A percentile compares a stretch with the other conserved stretches of the same genome.
Evolutionary conservation across 805 yeast species (phyloP).

Genomic region (Teunomyces gatunensis): DNA sequence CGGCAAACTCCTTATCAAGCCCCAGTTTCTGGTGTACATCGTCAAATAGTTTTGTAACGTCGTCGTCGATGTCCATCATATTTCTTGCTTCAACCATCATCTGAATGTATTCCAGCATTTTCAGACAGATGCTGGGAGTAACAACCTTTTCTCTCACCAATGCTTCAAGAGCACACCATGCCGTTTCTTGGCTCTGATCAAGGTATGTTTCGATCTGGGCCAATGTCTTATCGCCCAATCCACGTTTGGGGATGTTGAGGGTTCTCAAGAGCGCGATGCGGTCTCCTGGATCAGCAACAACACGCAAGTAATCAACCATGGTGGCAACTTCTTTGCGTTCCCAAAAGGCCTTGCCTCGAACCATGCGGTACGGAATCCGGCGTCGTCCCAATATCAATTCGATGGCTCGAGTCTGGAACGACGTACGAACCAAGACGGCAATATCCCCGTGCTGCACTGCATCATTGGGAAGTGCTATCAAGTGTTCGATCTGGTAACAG

Average conservation of each 20-base stretch:
- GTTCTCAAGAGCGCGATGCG: conserved; percentile 57
- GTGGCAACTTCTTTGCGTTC: conserved; percentile 65
- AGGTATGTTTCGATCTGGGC: conserved; percentile 20
- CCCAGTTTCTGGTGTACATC: conserved; percentile 27
- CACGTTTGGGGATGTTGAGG: conserved; percentile 59
- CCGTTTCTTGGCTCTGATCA: background rate
- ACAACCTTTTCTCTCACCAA: background rate
- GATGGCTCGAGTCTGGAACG: conserved; percentile 56
- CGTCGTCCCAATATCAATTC: conserved; percentile 59
- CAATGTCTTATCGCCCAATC: conserved; percentile 58
- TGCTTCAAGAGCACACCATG: background rate
- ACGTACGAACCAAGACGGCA: conserved; percentile 68
- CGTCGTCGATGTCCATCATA: conserved; percentile 6
- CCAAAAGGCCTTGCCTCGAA: conserved; percentile 80
- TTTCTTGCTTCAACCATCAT: conserved; percentile 22
- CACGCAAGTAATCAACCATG: conserved; percentile 63
- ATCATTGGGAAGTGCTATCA: conserved; percentile 42
- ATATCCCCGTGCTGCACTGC: conserved; percentile 56
- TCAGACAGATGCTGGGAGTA: conserved; percentile 13
- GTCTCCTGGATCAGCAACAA: conserved; percentile 58
- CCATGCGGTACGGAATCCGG: conserved; percentile 62
- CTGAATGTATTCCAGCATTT: conserved; percentile 24
- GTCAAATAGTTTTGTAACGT: conserved; percentile 17
- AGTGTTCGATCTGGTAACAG: conserved; percentile 50
- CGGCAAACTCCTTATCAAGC: conserved; percentile 24